Percentiles rank a stretch among this genome's conserved stretches.
These are phyloP conservation scores for Cryptococcus sp. DNA, from an alignment of 1,284 basidiomycete species.

Conservation along the genomic window DNA sequence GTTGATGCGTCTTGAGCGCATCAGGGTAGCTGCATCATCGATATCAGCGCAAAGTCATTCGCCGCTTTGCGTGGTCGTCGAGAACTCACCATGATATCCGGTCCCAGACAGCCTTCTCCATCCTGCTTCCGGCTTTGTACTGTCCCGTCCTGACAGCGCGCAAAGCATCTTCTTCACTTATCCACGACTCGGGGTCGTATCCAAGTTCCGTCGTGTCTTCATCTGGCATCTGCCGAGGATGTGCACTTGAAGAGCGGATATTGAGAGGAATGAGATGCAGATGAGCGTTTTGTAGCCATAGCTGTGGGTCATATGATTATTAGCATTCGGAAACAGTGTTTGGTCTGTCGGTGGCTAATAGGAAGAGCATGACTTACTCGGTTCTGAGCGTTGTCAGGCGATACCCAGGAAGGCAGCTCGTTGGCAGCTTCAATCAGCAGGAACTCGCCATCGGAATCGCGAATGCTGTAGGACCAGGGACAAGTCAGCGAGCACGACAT, in stretches of 20 bases:
- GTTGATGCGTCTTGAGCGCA: slow-evolving; percentile 69
- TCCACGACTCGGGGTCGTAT: slow-evolving; percentile 59
- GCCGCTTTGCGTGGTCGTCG: neutral
- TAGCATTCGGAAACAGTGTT: too few species aligned
- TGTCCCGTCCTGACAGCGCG: slow-evolving; percentile 57
- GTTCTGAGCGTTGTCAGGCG: slow-evolving; percentile 85
- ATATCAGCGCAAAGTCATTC: slow-evolving; percentile 2
- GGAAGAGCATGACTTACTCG: slow-evolving; percentile 65
- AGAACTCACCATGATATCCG: slow-evolving; percentile 64
- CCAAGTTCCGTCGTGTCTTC: slow-evolving; percentile 55
- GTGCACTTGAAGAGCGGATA: slow-evolving; percentile 65
- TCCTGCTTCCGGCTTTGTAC: slow-evolving; percentile 59
- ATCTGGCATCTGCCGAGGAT: slow-evolving; percentile 59
- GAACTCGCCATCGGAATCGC: slow-evolving; percentile 94
- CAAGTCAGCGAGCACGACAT: too few species aligned
- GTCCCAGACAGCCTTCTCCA: slow-evolving; percentile 67
- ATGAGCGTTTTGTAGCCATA: slow-evolving; percentile 82
- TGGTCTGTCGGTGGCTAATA: slow-evolving; percentile 9
- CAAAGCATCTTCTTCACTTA: slow-evolving; percentile 68
- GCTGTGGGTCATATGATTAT: slow-evolving; percentile 56
- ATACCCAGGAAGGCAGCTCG: slow-evolving; percentile 83
- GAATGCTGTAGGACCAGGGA: slow-evolving; percentile 56
- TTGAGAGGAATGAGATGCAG: slow-evolving; percentile 82
- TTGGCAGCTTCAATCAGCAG: slow-evolving; percentile 95
- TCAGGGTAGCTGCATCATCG: slow-evolving; percentile 64